phyloP scores from a whole-genome alignment of 495 filamentous ascomycete genomes.

The Cercophora sp. region DNA sequence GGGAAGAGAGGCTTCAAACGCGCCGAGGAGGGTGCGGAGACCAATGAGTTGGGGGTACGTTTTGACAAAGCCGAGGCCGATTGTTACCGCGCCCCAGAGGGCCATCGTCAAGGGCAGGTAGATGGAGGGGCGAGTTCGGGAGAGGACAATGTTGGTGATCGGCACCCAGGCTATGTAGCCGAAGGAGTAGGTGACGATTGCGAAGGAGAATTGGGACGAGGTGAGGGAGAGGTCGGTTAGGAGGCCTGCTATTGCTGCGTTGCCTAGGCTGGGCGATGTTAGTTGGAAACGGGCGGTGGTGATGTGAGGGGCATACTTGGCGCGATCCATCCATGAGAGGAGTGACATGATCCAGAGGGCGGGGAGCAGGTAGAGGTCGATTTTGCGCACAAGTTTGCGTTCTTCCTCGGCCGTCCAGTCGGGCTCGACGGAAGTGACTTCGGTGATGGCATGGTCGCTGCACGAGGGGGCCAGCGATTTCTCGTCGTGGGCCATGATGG shows the following conservation, averaged over 20 bases:
- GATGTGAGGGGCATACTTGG: constrained; percentile 35
- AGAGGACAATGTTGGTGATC: constrained; percentile 1
- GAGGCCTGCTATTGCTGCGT: constrained; percentile 59
- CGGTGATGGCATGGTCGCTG: no score
- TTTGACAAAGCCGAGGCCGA: constrained; percentile 46
- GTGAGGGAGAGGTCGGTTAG: constrained; percentile 53
- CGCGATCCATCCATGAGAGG: constrained; percentile 45
- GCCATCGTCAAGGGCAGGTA: constrained; percentile 54
- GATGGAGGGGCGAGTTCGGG: constrained; percentile 37
- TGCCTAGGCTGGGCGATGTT: constrained; percentile 42
- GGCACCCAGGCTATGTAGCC: constrained; percentile 54
- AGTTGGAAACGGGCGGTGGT: neutral
- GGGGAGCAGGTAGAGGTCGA: constrained; percentile 34
- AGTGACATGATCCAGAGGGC: constrained; percentile 39
- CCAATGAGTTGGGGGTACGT: constrained; percentile 50
- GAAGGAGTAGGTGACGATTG: constrained; percentile 57
- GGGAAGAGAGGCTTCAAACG: constrained; percentile 56
- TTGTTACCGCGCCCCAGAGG: constrained; percentile 53
- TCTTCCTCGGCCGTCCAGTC: constrained; percentile 17
- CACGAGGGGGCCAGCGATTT: no score
- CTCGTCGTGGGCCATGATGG: no score
- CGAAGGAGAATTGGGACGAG: constrained; percentile 53
- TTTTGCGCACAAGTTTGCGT: constrained; percentile 29
- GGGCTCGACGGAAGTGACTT: no score
- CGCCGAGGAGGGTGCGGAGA: constrained; percentile 53